Percentiles rank a stretch among this genome's conserved stretches.
phyloP scores from a whole-genome alignment of 83 land plant genomes.

The Thuja plicata region DNA sequence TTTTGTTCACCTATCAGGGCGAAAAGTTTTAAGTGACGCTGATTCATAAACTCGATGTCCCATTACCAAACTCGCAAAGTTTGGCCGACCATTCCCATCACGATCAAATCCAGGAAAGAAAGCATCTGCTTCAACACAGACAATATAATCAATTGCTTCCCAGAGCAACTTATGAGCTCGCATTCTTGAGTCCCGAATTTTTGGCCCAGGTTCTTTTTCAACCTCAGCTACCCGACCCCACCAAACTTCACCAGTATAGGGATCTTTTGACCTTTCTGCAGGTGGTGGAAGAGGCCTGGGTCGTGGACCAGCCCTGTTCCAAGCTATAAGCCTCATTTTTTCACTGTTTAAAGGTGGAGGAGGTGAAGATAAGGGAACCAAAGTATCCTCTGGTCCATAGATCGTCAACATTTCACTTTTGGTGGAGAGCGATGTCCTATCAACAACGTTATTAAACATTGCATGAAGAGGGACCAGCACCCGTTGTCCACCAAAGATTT shows the following conservation, averaged over 20 bases:
- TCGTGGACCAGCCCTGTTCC: slow-evolving; percentile 68
- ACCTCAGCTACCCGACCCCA: slow-evolving; percentile 76
- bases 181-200: slow-evolving; percentile 45
- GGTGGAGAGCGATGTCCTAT: slow-evolving; percentile 62
- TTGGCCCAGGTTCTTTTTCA: slow-evolving; percentile 54
- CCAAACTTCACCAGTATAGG: slow-evolving; percentile 71
- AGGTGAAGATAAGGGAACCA: slow-evolving; percentile 13
- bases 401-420: slow-evolving; percentile 48
- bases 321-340: slow-evolving; percentile 38
- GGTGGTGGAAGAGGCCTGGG: slow-evolving; percentile 88
- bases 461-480: slow-evolving; percentile 66
- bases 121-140: slow-evolving; percentile 78
- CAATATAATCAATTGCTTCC: slow-evolving; percentile 77
- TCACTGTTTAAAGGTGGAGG: slow-evolving; percentile 22
- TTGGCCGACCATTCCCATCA: slow-evolving; percentile 75
- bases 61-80: slow-evolving; percentile 78
- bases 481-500: slow-evolving; percentile 82
- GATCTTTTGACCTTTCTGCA: slow-evolving; percentile 47
- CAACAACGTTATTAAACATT: slow-evolving; percentile 74
- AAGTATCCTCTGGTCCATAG: slow-evolving; percentile 57
- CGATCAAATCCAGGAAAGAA: slow-evolving; percentile 81
- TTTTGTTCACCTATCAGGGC: slow-evolving; percentile 64
- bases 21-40: slow-evolving; percentile 60
- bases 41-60: slow-evolving; percentile 77
- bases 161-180: slow-evolving; percentile 72